Percentiles rank a stretch among this genome's conserved stretches.
Conservation (phyloP, 179 eudicot genomes). For the Actinidia arguta region DNA sequence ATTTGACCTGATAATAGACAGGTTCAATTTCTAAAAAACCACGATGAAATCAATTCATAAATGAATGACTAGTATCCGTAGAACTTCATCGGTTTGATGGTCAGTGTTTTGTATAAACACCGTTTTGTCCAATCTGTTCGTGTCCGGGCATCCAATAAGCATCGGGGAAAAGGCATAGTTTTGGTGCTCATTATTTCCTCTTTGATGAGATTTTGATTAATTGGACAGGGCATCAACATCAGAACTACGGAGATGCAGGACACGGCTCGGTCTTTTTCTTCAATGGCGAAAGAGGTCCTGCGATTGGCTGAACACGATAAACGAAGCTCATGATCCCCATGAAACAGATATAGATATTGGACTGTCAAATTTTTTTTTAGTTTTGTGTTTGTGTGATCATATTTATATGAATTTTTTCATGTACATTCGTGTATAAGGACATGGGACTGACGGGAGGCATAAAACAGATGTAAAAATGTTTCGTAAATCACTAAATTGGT, state of each 20-base stretch:
- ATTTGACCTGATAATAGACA: too few relatives aligned
- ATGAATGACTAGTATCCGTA: too few relatives aligned
- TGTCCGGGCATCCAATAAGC: neutral
- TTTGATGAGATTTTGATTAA: neutral
- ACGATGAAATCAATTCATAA: too few relatives aligned
- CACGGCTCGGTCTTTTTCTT: slow-evolving; percentile 72
- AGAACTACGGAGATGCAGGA: slow-evolving; percentile 82
- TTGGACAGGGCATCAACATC: slow-evolving; percentile 64
- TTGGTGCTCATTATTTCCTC: neutral
- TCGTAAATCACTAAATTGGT: too few relatives aligned
- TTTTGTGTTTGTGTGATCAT: too few relatives aligned
- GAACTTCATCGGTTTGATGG: too few relatives aligned
- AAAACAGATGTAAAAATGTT: neutral
- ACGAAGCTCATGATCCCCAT: slow-evolving; percentile 26
- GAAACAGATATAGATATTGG: neutral
- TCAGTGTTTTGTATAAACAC: too few relatives aligned
- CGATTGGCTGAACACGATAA: slow-evolving; percentile 56
- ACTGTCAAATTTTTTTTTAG: slow-evolving; percentile 1
- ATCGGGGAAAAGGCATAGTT: neutral
- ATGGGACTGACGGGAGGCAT: neutral
- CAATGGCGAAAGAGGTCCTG: slow-evolving; percentile 80
- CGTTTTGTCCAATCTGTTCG: neutral
- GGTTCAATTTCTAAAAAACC: too few relatives aligned
- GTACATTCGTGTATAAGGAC: neutral
- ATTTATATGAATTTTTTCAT: neutral